Evolutionary conservation across 768 basidiomycete species (phyloP), one percentile per base, ranked within the genome.

Genomic region (Mycena rosella): DNA sequence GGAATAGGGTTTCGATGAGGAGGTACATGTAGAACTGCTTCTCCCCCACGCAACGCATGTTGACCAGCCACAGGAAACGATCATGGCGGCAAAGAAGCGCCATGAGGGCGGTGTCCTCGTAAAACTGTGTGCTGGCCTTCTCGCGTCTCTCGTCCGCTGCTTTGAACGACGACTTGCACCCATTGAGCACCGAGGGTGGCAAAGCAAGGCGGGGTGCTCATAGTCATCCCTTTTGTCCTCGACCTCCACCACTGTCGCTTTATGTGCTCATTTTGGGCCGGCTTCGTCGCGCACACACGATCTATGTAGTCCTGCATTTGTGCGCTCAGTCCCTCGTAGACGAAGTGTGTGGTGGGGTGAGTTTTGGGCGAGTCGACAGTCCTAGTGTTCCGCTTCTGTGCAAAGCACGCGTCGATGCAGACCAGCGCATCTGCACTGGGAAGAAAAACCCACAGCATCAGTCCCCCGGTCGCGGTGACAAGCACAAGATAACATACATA

Each of bases 41-140:
- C n/a, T 45, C 44, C n/a, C 44, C 44, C 5, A n/a, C 44, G 14
- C 5, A 22, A 7, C 22, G 20, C 44, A 45, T 45, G n/a, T 45
- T 45, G 5, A 45, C 44, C 44, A 45, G 22, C n/a, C 75, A 68
- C 20, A 81, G 60, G 9, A 73, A 64, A 57, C 74, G 77, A 26
- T 82, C 78, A 68, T 82, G 81, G 0, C 73, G 60, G 62, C 82
- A 84, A 0, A 81, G 68, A 0, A 83, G n/a, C n/a, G n/a, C n/a
- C n/a, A n/a, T n/a, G n/a, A n/a, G n/a, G n/a, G n/a, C n/a, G n/a
- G n/a, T n/a, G n/a, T n/a, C n/a, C n/a, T n/a, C n/a, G n/a, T n/a
- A n/a, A n/a, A n/a, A n/a, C n/a, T n/a, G n/a, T n/a, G n/a, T n/a
- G n/a, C n/a, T n/a, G n/a, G n/a, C n/a, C n/a, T n/a, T n/a, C n/a